Base-by-base conservation (phyloP, 2,329 filamentous ascomycete genomes). In the Colletotrichum sansevieriae region DNA sequence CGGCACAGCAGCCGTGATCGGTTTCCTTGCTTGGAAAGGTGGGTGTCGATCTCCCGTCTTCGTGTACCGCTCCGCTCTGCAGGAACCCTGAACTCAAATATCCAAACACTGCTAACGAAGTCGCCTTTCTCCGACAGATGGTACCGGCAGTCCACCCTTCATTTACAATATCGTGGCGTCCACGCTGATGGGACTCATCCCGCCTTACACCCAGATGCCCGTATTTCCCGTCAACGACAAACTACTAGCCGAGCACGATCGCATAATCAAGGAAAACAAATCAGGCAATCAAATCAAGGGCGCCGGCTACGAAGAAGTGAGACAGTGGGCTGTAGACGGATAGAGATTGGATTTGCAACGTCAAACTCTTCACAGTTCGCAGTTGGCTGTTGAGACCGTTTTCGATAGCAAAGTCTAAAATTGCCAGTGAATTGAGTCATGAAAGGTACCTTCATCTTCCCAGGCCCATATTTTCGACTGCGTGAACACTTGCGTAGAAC, bases 11-110 rank as follows among this genome's bases (percentile, higher is more conserved):
- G 41, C 51, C 18, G 46, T 58, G 6, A 54, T 58, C n/a, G 44
- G 43, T 18, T 58, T 58, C 51, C 37, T 58, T 25, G 52, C 65
- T 10, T 41, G 54, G 60, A 68, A 68, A 35, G 46, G 60, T 64
- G 54, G 37, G 52, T 44, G 22, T 18, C 44, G 15, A 25, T 20
- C 25, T 7, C 15, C 12, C 37, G 11, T 43, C 25, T 20, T 20
- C 25, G 33, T 5, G 18, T 10, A 8, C 20, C 7, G 37, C 12
- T 20, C 18, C 10, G 25, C 11, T 15, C 18, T 44, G 37, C 46
- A n/a, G 59, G 35, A 22, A 44, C 20, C 10, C n/a, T 18, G 11
- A 22, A 18, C 25, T 33, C 4, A 37, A 15, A 39, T n/a, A 52
- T 13, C 15, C 47, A 9, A 13, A 22, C 1, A 12, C 2, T 7